phyloP scores from a whole-genome alignment of 306 rosid species.

The Pachyrhizus erosus region DNA sequence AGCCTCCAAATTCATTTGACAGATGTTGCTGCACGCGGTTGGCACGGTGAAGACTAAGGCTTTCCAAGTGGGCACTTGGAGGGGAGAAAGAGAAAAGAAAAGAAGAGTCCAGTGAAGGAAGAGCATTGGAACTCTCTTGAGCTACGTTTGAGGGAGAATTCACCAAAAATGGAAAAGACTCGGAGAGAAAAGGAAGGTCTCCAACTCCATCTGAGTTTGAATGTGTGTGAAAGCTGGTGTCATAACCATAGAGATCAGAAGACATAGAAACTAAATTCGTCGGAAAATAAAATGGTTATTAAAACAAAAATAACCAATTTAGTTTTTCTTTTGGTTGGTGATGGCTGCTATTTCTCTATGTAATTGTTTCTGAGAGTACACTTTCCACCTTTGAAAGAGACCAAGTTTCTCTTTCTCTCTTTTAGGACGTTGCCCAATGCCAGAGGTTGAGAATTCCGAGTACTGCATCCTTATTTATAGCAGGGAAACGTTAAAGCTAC shows the following conservation, averaged over 20 bases:
- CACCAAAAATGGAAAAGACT: constrained; percentile 51
- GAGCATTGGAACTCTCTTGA: constrained; percentile 49
- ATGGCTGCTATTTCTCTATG: constrained; percentile 35
- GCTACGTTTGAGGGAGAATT: constrained; percentile 53
- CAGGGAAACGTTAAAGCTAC: not conserved
- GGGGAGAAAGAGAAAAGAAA: constrained; percentile 61
- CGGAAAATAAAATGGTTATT: not conserved
- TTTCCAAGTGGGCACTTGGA: constrained; percentile 57
- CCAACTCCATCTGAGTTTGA: constrained; percentile 54
- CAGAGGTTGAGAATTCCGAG: constrained; percentile 20
- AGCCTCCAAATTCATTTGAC: constrained; percentile 45
- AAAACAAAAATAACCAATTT: not conserved
- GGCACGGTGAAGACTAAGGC: constrained; percentile 39
- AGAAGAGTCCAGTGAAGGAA: constrained; percentile 50
- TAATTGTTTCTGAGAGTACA: not conserved
- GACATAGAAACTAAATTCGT: constrained; percentile 61
- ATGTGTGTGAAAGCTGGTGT: constrained; percentile 46
- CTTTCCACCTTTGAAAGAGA: constrained; percentile 18
- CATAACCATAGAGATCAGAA: constrained; percentile 63
- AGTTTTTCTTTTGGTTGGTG: not conserved
- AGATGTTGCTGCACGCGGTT: constrained; percentile 37
- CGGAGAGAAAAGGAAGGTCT: constrained; percentile 56
- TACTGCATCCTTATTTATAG: constrained; percentile 34
- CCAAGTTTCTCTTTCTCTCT: constrained; percentile 31
- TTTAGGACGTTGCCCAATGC: not conserved